phyloP scores from a whole-genome alignment of 164 flowering plant genomes.

The Magnolia sinica region DNA sequence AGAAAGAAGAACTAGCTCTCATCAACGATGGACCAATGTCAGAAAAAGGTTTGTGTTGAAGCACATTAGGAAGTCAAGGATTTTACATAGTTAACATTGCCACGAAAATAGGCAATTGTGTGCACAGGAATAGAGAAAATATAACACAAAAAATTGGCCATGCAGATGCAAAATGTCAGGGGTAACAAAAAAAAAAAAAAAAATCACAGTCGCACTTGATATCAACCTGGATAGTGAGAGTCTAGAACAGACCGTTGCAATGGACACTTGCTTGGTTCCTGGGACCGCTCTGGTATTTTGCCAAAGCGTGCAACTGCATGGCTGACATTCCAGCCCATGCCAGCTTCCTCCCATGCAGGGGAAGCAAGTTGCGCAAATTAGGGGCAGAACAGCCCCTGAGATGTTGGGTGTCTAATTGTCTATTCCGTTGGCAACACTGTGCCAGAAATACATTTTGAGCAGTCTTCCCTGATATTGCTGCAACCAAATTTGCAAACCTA shows the following conservation, averaged over 20 bases:
- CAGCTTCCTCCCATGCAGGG: constrained; percentile 62
- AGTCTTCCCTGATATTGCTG: constrained; percentile 88
- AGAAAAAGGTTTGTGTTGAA: neutral
- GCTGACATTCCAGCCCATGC: constrained; percentile 66
- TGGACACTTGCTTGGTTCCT: constrained; percentile 53
- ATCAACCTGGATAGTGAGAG: constrained; percentile 51
- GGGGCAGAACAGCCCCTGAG: constrained; percentile 49
- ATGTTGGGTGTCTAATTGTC: constrained; percentile 44
- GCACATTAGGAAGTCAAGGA: neutral
- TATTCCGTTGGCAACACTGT: constrained; percentile 60
- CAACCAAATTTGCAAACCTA: constrained; percentile 63
- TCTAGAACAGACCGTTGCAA: constrained; percentile 98
- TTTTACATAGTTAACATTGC: constrained; percentile 1
- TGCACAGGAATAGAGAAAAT: neutral
- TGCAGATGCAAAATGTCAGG: neutral
- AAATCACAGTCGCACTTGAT: constrained; percentile 24
- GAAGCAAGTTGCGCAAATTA: constrained; percentile 50
- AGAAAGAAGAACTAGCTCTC: constrained; percentile 4
- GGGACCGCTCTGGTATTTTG: constrained; percentile 47
- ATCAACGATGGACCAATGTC: too few species aligned
- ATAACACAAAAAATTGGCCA: neutral
- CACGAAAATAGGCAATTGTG: neutral
- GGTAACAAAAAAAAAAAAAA: constrained; percentile 3
- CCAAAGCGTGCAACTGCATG: constrained; percentile 55
- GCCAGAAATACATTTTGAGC: constrained; percentile 64